Evolutionary conservation across 768 basidiomycete genomes (phyloP), one percentile per base, ranked within the genome.

Genomic region (Russula foetens): DNA sequence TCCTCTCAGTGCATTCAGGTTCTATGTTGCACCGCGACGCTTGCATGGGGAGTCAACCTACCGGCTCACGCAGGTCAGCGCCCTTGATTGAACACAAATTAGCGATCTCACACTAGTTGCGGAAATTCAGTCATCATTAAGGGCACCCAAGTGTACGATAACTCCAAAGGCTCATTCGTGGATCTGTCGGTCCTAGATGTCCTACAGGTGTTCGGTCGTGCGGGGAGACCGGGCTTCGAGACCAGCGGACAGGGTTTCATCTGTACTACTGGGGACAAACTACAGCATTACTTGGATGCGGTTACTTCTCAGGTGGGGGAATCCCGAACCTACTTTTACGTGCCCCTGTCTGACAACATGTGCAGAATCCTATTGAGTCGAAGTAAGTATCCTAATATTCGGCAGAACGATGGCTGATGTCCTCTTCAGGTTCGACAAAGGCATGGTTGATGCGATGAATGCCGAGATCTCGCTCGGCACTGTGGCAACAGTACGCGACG

Each of bases 41-140:
- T 99, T 45, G 97, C 97, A 5, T 99, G 97, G 97, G 97, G 97
- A 74, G 97, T 99, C 66, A 99, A 99, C 72, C 76, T 99, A 63
- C 97, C 97, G 35, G 97, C 97, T 19, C 96, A 98, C 74, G 97
- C 97, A 58, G 92, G 90, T 90, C 63, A 63, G 75, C 67, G 53
- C 56, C 63, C 57, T 57, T 49, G 63, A 17, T 48, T 38, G 6
- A 46, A 21, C 12, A 17, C 21, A 41, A 31, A 48, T n/a, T n/a
- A 35, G n/a, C 19, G 53, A 51, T 49, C n/a, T 53, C 57, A 46
- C 50, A 64, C 29, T 63, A 41, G 17, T 21, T 8, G 47, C 56
- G 35, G 54, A 7, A 41, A 56, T 29, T 1, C 46, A 91, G 95
- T 97, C 56, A 74, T 97, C 64, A 98, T 97, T 76, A 99, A 99